A percentile compares a stretch with the other conserved stretches of the same genome.
Conservation (phyloP, 208 protist genomes). For the Crithidia sp. region DNA sequence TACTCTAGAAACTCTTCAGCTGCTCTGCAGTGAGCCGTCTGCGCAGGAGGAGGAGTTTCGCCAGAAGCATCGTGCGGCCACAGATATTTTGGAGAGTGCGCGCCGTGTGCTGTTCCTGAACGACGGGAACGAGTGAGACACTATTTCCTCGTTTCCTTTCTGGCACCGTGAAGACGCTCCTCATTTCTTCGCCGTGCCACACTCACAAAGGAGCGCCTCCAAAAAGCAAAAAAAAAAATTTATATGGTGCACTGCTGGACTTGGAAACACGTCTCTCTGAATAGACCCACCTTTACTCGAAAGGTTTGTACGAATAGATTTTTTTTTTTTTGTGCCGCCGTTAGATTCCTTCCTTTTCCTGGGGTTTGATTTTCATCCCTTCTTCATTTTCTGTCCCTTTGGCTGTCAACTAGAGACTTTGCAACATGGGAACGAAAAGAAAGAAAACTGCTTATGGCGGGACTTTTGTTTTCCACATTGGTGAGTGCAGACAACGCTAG, state of each 20-base stretch:
- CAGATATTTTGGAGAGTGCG: slow-evolving; percentile 56
- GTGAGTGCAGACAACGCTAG: no score
- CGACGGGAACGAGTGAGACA: slow-evolving; percentile 9
- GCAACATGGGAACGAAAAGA: no score
- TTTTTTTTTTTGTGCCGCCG: not conserved
- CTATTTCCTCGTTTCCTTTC: no score
- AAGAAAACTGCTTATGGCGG: no score
- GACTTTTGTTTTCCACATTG: no score
- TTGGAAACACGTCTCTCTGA: not conserved
- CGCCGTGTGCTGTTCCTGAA: slow-evolving; percentile 50
- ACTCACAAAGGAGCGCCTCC: no score
- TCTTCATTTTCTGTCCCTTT: not conserved
- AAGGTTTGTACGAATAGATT: slow-evolving; percentile 19
- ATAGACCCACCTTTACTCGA: slow-evolving; percentile 2
- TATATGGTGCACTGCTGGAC: no score
- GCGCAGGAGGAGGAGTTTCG: slow-evolving; percentile 54
- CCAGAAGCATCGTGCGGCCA: slow-evolving; percentile 46
- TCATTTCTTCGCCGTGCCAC: no score
- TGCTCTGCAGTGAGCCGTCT: slow-evolving; percentile 60
- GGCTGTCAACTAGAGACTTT: no score
- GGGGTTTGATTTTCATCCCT: not conserved
- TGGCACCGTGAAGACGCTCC: no score
- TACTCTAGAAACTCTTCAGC: slow-evolving; percentile 58
- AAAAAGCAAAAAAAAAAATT: not conserved
- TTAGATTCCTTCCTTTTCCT: slow-evolving; percentile 1